These are phyloP conservation scores for Tricladium varicosporioides DNA, from an alignment of 2,329 filamentous ascomycete genomes.

Conservation along the genomic window DNA sequence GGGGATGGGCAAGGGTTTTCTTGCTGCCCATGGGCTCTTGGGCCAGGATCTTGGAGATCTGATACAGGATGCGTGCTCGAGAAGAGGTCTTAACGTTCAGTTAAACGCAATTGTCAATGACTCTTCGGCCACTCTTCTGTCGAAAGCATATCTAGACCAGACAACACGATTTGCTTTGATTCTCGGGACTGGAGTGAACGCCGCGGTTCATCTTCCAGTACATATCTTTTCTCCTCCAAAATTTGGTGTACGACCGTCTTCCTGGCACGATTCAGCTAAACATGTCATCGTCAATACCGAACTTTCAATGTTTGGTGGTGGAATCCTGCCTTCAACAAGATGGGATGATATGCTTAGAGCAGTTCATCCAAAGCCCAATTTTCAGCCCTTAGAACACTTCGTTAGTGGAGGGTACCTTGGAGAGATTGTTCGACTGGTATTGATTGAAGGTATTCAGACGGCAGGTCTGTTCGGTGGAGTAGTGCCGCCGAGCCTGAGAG, in stretches of 20 bases:
- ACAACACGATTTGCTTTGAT: conserved; percentile 64
- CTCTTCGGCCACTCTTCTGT: conserved; percentile 63
- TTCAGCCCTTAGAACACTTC: conserved; percentile 61
- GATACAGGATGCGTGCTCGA: conserved; percentile 52
- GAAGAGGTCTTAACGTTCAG: conserved; percentile 48
- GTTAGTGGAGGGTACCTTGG: conserved; percentile 66
- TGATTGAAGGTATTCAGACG: conserved; percentile 57
- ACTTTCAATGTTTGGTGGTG: conserved; percentile 63
- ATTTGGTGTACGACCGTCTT: conserved; percentile 52
- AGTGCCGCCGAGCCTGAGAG: conserved; percentile 50
- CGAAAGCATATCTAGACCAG: conserved; percentile 55
- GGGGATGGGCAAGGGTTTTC: conserved; percentile 65
- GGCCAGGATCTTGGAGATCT: conserved; percentile 60
- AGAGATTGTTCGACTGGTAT: conserved; percentile 57
- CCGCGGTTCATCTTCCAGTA: conserved; percentile 62
- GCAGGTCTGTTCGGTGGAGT: conserved; percentile 55
- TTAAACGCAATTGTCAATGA: conserved; percentile 65
- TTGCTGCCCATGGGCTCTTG: conserved; percentile 54
- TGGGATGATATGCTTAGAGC: conserved; percentile 57
- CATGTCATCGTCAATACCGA: conserved; percentile 68
- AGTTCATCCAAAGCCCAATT: conserved; percentile 53
- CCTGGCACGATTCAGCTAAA: conserved; percentile 56
- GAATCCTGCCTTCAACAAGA: conserved; percentile 56
- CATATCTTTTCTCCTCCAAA: conserved; percentile 53
- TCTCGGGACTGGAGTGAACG: conserved; percentile 65